A percentile compares a stretch with the other conserved stretches of the same genome.
Evolutionary conservation across 2,329 filamentous ascomycete species (phyloP).

Genomic region (Colletotrichum sp.): DNA sequence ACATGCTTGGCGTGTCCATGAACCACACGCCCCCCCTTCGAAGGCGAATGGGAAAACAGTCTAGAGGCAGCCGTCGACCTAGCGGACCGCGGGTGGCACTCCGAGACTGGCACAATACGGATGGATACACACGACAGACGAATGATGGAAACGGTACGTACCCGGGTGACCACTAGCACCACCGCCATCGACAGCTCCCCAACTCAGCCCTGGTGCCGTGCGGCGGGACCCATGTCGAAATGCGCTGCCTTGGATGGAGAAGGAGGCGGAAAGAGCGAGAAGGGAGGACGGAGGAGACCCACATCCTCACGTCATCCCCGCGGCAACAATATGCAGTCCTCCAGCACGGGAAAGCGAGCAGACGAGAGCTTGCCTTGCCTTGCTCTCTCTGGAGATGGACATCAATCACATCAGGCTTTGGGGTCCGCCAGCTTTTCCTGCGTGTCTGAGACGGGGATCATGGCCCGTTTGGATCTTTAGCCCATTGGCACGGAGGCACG

Average conservation of each 20-base stretch:
- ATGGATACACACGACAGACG: neutral
- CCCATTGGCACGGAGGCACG: neutral
- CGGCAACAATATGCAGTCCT: conserved; percentile 4
- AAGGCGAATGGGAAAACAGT: neutral
- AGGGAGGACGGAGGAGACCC: neutral
- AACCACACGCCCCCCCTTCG: neutral
- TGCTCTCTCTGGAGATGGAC: neutral
- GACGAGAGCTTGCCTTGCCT: neutral
- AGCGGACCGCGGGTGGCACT: conserved; percentile 16
- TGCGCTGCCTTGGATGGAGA: neutral
- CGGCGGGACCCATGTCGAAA: neutral
- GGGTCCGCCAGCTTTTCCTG: neutral
- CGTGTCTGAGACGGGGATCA: neutral
- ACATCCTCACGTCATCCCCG: conserved; percentile 16
- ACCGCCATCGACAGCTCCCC: neutral
- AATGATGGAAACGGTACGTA: neutral
- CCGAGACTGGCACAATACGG: conserved; percentile 4
- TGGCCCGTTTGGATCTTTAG: neutral
- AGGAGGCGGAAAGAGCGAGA: neutral
- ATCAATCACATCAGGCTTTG: neutral
- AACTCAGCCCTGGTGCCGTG: neutral
- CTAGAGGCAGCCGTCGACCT: neutral
- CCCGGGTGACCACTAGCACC: neutral
- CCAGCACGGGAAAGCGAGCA: neutral
- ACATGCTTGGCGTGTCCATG: neutral